Base-by-base conservation (phyloP, 306 rosid genomes). In the Canavalia ensiformis region DNA sequence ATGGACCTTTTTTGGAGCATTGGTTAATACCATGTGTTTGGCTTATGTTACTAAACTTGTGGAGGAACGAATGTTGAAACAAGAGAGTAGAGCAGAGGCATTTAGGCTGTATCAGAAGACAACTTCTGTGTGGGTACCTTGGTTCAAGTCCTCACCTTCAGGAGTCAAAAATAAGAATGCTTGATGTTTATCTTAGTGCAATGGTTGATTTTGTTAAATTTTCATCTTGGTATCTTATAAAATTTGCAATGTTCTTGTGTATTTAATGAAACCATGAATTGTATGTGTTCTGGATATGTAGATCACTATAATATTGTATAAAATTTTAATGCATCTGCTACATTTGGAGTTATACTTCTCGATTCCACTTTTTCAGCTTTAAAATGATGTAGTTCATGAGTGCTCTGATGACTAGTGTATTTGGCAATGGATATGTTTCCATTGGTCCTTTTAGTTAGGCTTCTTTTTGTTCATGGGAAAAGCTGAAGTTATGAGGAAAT, bases 91-190 rank as follows among this genome's bases (percentile, higher is more conserved):
- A 84, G 90, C 87, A 0, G 88, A 95, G 77, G 93, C 99, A 0
- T 95, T 90, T 79, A 82, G 87, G 84, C 63, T 72, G 39, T 93
- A 93, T 86, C 99, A 93, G 91, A 91, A 81, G 90, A 91, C 97
- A 41, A 95, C 99, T 50, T 95, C 97, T 0, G 94, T 89, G 44
- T 90, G 97, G 97, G 63, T 93, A 44, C 99, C 97, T 80, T 95
- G 97, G 99, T 85, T 89, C 75, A 95, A 81, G 86, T 85, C 87
- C 77, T 87, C 81, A 37, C 81, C 88, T 57, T 58, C 55, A 0
- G 89, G 70, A 39, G 87, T 70, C 29, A 90, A 88, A 86, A 77
- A 90, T 73, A 93, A 95, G 94, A 80, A 83, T 68, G 90, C 82
- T 74, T 92, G 83, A 88, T 82, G 30, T 50, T 77, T 35, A 50